Percentiles rank a stretch among this genome's conserved stretches.
These are phyloP conservation scores for Pachysandra terminalis DNA, from an alignment of 164 flowering plant genomes.

Conservation along the genomic window DNA sequence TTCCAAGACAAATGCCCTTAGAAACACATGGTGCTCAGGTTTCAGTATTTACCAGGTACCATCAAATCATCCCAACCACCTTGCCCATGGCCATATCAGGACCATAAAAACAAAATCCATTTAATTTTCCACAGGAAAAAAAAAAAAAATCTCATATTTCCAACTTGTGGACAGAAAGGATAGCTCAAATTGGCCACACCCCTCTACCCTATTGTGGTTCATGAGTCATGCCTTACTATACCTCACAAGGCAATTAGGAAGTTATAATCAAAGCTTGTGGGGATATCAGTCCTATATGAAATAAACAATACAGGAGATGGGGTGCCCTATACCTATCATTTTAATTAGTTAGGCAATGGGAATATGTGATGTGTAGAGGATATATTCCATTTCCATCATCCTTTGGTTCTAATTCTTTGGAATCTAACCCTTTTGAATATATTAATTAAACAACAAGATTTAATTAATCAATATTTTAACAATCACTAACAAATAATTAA, in stretches of 20 bases:
- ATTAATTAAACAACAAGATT: too few species aligned
- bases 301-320: too few species aligned
- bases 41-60: constrained; percentile 3
- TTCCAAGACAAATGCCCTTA: background rate
- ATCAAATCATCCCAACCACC: constrained; percentile 12
- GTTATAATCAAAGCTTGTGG: background rate
- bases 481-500: too few species aligned
- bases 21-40: constrained; percentile 1
- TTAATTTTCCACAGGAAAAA: too few species aligned
- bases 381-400: background rate
- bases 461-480: too few species aligned
- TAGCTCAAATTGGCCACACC: background rate
- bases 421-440: background rate
- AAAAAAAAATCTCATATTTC: background rate
- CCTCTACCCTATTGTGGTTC: background rate
- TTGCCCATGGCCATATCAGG: constrained; percentile 4
- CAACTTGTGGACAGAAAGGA: background rate
- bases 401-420: background rate
- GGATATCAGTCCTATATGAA: background rate
- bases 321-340: too few species aligned
- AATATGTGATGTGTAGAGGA: background rate
- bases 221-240: too few species aligned
- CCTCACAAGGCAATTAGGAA: background rate
- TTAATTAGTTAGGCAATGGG: background rate
- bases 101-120: background rate